Conservation (phyloP, 345 rosid genomes). For the Eucalyptus camaldulensis region DNA sequence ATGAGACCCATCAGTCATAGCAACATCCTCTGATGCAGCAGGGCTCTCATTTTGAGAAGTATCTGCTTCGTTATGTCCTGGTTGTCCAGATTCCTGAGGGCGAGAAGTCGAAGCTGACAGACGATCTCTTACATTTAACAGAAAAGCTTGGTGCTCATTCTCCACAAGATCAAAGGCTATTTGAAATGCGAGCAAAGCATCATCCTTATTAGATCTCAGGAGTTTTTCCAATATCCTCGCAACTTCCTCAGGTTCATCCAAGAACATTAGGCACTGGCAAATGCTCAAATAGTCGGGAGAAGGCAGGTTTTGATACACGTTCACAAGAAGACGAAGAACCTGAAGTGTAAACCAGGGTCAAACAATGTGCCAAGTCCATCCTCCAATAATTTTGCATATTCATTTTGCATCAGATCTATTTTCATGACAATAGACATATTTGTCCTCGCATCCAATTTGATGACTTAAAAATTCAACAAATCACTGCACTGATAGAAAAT, state of each 20-base stretch:
- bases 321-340: conserved; percentile 90
- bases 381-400: neutral
- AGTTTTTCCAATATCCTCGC: conserved; percentile 90
- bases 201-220: conserved; percentile 78
- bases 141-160: conserved; percentile 98
- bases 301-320: conserved; percentile 77
- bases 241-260: conserved; percentile 86
- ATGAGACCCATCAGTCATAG: conserved; percentile 70
- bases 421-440: neutral
- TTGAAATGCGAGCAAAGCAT: conserved; percentile 82
- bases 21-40: conserved; percentile 52
- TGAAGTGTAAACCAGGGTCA: conserved; percentile 15
- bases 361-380: neutral
- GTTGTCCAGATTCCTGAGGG: conserved; percentile 38
- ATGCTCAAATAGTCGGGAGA: conserved; percentile 94
- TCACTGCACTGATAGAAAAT: neutral
- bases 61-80: conserved; percentile 26
- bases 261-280: conserved; percentile 97
- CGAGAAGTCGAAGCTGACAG: conserved; percentile 61
- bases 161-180: conserved; percentile 95
- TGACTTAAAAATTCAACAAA: neutral
- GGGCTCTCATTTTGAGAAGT: conserved; percentile 43
- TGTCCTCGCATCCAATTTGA: neutral
- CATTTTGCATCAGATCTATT: neutral
- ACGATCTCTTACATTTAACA: conserved; percentile 76